Evolutionary conservation across 441 rosid genomes (phyloP), one percentile per base, ranked within the genome.

Genomic region (Daphne laureola): DNA sequence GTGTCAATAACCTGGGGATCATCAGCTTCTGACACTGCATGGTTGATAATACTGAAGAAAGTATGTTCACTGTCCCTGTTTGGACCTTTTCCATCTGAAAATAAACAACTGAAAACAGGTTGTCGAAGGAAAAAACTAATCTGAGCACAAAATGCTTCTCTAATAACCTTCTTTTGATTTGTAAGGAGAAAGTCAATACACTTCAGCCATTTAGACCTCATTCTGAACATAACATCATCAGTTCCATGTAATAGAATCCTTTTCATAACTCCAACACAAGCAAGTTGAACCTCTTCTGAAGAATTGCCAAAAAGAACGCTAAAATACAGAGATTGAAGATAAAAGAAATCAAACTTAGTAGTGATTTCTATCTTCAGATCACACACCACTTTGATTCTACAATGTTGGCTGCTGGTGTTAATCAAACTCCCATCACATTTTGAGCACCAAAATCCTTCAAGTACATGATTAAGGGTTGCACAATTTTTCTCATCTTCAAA

Each of bases 141-240:
- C 72, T 88, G 96, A 66, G 80, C 47, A 80, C 92, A 82, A 70
- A 94, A 90, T 63, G 86, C 83, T 70, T 94, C 98, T 83, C 99
- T 81, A 55, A 90, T 67, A 53, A 68, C 74, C 78, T 76, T 84
- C 68, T 72, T 88, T 71, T 64, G 76, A 76, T 82, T 84, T 45
- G 84, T 79, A 12, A 88, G 76, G 36, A 90, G 74, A 66, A 74
- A 83, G 23, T 83, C 67, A 54, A 94, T 60, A 73, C 96, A 88
- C 59, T 62, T 73, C 58, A 73, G 74, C 98, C 99, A 94, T 60
- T 90, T 78, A 62, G 62, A 64, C 73, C 81, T 81, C 65, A 71
- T 73, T 67, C 68, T 73, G 41, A 67, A 65, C 62, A 88, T 71
- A 73, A 59, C 54, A 74, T 81, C 82, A 18, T 68, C 56, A 55